phyloP scores from a whole-genome alignment of 495 filamentous ascomycete genomes.

The Lichenothelia convexa region DNA sequence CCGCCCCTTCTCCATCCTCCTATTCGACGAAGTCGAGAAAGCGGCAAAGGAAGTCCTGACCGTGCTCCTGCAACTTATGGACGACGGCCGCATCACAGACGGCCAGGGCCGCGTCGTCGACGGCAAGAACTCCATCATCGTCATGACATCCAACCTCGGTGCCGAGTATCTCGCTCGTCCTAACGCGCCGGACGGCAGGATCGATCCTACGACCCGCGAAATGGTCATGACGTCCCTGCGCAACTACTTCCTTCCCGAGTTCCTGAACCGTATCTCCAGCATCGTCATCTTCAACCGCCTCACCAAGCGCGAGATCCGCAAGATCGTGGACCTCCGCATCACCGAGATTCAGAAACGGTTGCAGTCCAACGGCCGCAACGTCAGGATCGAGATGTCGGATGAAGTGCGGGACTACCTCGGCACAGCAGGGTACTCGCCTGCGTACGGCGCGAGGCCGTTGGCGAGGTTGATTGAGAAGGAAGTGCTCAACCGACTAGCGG shows the following conservation, averaged over 20 bases:
- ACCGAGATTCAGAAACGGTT: slow-evolving; percentile 81
- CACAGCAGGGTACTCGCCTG: slow-evolving; percentile 74
- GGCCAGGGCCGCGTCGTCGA: slow-evolving; percentile 90
- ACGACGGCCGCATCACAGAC: slow-evolving; percentile 95
- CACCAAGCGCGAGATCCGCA: slow-evolving; percentile 69
- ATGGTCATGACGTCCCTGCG: slow-evolving; percentile 77
- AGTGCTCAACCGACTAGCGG: slow-evolving; percentile 78
- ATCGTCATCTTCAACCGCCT: slow-evolving; percentile 98
- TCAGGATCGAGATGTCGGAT: slow-evolving; percentile 54
- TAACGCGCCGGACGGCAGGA: slow-evolving; percentile 56
- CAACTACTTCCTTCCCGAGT: slow-evolving; percentile 93
- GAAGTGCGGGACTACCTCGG: slow-evolving; percentile 84
- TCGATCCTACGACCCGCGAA: slow-evolving; percentile 72
- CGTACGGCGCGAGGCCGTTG: slow-evolving; percentile 81
- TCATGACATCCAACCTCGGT: slow-evolving; percentile 95
- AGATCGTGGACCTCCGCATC: slow-evolving; percentile 85
- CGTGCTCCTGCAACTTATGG: slow-evolving; percentile 93
- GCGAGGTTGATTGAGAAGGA: slow-evolving; percentile 86
- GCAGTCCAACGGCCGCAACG: slow-evolving; percentile 57
- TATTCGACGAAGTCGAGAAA: slow-evolving; percentile 98
- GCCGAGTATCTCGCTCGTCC: slow-evolving; percentile 81
- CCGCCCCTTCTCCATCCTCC: slow-evolving; percentile 88
- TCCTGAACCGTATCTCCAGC: slow-evolving; percentile 90
- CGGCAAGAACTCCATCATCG: slow-evolving; percentile 93
- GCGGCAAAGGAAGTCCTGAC: slow-evolving; percentile 95